Percentiles rank a stretch among this genome's conserved stretches.
Evolutionary conservation across 495 filamentous ascomycete genomes (phyloP).

Genomic region (Geoglossum glabrum): DNA sequence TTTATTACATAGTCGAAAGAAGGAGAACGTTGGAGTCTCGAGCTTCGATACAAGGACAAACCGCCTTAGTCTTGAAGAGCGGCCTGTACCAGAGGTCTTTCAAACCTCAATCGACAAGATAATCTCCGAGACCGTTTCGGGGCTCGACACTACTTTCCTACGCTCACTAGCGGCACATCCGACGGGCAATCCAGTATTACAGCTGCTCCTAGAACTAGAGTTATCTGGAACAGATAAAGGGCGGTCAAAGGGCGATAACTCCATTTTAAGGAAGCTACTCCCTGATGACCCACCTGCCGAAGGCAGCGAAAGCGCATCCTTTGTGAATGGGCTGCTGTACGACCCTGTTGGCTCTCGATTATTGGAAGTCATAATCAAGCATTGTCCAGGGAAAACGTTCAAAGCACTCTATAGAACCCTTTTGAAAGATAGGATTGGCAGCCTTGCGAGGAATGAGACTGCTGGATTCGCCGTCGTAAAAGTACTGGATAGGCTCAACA

Average conservation of each 20-base stretch:
- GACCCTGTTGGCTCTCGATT: conserved; percentile 76
- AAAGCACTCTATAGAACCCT: conserved; percentile 58
- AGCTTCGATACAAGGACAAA: conserved; percentile 15
- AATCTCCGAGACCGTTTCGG: conserved; percentile 47
- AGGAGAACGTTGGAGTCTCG: conserved; percentile 49
- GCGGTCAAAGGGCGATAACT: conserved; percentile 33
- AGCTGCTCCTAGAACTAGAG: conserved; percentile 71
- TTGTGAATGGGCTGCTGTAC: conserved; percentile 73
- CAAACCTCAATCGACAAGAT: conserved; percentile 53
- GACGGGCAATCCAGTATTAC: conserved; percentile 73
- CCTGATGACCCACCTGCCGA: conserved; percentile 42
- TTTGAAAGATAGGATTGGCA: conserved; percentile 54
- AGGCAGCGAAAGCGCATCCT: conserved; percentile 37
- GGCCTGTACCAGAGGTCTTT: conserved; percentile 58
- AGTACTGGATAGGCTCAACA: conserved; percentile 61
- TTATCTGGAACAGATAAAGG: conserved; percentile 47
- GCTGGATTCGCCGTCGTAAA: conserved; percentile 67
- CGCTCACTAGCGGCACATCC: conserved; percentile 68
- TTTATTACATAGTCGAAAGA: conserved; percentile 68
- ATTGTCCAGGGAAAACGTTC: conserved; percentile 72
- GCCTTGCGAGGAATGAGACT: conserved; percentile 68
- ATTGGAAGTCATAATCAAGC: conserved; percentile 61
- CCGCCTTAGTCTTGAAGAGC: conserved; percentile 20
- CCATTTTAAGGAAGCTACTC: conserved; percentile 38
- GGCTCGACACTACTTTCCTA: conserved; percentile 50